Evolutionary conservation across 139 green algal genomes (phyloP), one percentile per base, ranked within the genome.

Genomic region (Coelastrella sp.): DNA sequence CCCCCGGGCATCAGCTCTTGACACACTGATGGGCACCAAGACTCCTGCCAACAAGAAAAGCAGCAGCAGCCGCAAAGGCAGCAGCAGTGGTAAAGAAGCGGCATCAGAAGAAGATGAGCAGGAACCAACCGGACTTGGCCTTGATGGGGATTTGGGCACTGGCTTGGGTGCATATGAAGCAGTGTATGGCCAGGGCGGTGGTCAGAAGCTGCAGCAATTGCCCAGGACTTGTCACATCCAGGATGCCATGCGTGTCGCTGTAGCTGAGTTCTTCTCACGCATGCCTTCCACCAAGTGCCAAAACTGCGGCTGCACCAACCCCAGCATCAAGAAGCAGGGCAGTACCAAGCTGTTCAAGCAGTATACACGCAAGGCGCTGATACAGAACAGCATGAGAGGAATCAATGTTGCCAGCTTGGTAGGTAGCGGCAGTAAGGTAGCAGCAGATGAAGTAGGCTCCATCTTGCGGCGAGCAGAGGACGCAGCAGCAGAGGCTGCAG

Each of bases 301-400:
- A 35, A 98, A 98, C 92, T 99, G 97, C 87, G 69, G 69, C 37
- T 48, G 69, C 79, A 9, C 37, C 69, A 81, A 91, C 86, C 73
- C 91, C 89, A 32, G 68, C 30, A 86, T 93, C 67, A 92, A 90
- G 79, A 90, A 89, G 83, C 82, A 94, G 78, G 88, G 87, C 27
- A 88, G 69, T 76, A 90, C 43, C 19, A 87, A 85, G 60, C 86
- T 93, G 37, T 92, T 94, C 62, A 89, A 86, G 81, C 77, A 92
- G 57, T 89, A 85, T 40, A 86, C 38, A 17, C 69, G 77, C 17
- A 92, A 90, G 71, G 79, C 83, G 30, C 34, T 92, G 23, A 35
- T 89, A 27, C 37, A 86, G 13, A 95, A 95, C 66, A 35, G 45
- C 41, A 89, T 86, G 79, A 48, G 82, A 17, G 85, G 89, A 35